A percentile compares a stretch with the other conserved stretches of the same genome.
These are phyloP conservation scores for Chionographis japonica DNA, from an alignment of 106 monocot species.

Conservation along the genomic window DNA sequence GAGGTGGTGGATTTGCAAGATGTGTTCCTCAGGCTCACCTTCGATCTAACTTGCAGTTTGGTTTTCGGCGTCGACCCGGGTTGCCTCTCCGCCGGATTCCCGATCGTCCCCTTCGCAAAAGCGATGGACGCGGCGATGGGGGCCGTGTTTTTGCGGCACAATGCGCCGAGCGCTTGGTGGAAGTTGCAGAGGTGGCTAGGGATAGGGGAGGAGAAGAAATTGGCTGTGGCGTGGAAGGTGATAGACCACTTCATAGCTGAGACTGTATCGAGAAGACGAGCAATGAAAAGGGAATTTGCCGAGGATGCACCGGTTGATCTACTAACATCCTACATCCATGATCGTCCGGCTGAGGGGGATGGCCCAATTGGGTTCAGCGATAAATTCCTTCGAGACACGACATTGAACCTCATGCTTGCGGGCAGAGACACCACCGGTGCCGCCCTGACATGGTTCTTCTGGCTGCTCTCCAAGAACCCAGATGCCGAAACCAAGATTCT, in stretches of 20 bases:
- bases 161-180: constrained; percentile 34
- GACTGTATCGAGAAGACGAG: constrained; percentile 23
- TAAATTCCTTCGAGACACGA: constrained; percentile 38
- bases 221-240: constrained; percentile 16
- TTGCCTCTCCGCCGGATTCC: constrained; percentile 22
- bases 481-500: too few relatives aligned
- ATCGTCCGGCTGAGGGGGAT: not conserved
- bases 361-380: not conserved
- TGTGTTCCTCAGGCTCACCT: constrained; percentile 40
- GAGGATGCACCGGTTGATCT: constrained; percentile 7
- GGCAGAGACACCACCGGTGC: constrained; percentile 39
- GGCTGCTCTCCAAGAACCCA: constrained; percentile 22
- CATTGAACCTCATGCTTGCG: constrained; percentile 37
- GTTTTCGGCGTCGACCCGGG: constrained; percentile 37
- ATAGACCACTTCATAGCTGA: constrained; percentile 34
- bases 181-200: constrained; percentile 27
- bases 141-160: constrained; percentile 26
- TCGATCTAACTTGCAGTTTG: constrained; percentile 24
- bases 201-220: constrained; percentile 28
- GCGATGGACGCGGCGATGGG: constrained; percentile 32
- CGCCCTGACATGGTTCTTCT: constrained; percentile 44
- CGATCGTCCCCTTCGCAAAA: constrained; percentile 22
- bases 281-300: not conserved
- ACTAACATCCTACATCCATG: constrained; percentile 18
- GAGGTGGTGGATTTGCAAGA: constrained; percentile 30